A percentile compares a stretch with the other conserved stretches of the same genome.
Conservation (phyloP, 371 early-diverging fungal species). For the Apophysomyces trapeziformis region DNA sequence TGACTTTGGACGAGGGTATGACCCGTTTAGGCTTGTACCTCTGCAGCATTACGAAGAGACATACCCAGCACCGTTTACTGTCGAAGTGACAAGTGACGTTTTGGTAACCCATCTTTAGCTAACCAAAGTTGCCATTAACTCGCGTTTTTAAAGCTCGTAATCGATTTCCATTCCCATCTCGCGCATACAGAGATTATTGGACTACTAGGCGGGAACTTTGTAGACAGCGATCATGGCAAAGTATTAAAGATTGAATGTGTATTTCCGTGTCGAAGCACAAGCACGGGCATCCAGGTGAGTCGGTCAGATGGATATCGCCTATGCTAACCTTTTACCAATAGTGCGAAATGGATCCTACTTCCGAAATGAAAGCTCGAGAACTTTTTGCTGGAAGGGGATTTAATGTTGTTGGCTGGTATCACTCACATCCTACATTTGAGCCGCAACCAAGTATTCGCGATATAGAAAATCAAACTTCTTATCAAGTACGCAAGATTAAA, state of each 20-base stretch:
- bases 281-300: slow-evolving; percentile 72
- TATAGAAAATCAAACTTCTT: slow-evolving; percentile 81
- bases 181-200: slow-evolving; percentile 88
- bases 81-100: slow-evolving; percentile 62
- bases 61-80: slow-evolving; percentile 63
- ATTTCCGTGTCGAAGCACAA: slow-evolving; percentile 73
- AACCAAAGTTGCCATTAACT: neutral
- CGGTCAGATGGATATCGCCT: neutral
- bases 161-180: slow-evolving; percentile 89
- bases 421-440: slow-evolving; percentile 87
- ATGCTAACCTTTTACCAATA: slow-evolving; percentile 15
- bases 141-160: slow-evolving; percentile 58
- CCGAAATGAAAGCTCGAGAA: slow-evolving; percentile 76
- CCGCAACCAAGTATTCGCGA: slow-evolving; percentile 85
- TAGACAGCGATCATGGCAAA: slow-evolving; percentile 31
- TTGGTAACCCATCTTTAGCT: slow-evolving; percentile 47
- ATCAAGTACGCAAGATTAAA: slow-evolving; percentile 56
- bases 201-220: slow-evolving; percentile 74
- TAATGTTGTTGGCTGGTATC: slow-evolving; percentile 92
- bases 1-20: slow-evolving; percentile 56
- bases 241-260: slow-evolving; percentile 53
- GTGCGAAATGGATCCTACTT: slow-evolving; percentile 71
- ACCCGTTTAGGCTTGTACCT: slow-evolving; percentile 73
- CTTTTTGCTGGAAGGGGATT: slow-evolving; percentile 71
- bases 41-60: slow-evolving; percentile 55